These are phyloP conservation scores for Dendrobium chrysotoxum DNA, from an alignment of 106 monocot species.

Conservation along the genomic window DNA sequence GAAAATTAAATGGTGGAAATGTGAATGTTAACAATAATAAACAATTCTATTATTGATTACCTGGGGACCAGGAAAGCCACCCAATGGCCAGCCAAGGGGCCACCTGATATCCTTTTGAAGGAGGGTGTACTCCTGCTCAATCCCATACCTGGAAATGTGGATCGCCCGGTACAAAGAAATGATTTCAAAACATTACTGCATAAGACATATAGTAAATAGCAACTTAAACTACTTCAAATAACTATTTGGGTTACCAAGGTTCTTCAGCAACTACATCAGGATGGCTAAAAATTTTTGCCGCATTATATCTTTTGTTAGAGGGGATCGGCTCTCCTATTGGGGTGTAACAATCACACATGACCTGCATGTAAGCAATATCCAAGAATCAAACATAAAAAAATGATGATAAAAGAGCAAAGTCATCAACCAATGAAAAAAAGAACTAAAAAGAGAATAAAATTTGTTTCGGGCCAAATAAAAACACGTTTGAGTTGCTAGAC, in stretches of 20 bases:
- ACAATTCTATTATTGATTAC: constrained; percentile 20
- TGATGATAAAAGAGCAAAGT: background rate
- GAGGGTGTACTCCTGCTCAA: constrained; percentile 88
- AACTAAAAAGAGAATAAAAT: background rate
- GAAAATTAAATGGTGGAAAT: too few species aligned
- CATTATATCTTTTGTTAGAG: constrained; percentile 55
- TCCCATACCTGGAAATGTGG: constrained; percentile 45
- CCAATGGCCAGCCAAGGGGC: constrained; percentile 87
- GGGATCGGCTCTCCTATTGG: constrained; percentile 60
- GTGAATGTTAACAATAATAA: background rate
- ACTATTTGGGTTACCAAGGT: constrained; percentile 31
- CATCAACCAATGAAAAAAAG: background rate
- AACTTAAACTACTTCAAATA: background rate
- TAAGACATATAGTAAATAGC: background rate
- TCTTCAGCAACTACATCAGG: constrained; percentile 51
- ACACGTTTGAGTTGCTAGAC: background rate
- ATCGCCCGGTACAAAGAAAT: background rate
- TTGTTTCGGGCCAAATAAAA: background rate
- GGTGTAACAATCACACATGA: constrained; percentile 71
- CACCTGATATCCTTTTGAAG: constrained; percentile 75
- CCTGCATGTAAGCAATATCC: constrained; percentile 19
- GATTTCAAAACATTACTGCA: background rate
- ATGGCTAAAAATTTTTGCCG: constrained; percentile 48
- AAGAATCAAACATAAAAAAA: background rate
- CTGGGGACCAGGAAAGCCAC: constrained; percentile 85